Percentiles rank a stretch among this genome's conserved stretches.
Conservation (phyloP, 2,329 filamentous ascomycete species). For the Xylaria sp. region DNA sequence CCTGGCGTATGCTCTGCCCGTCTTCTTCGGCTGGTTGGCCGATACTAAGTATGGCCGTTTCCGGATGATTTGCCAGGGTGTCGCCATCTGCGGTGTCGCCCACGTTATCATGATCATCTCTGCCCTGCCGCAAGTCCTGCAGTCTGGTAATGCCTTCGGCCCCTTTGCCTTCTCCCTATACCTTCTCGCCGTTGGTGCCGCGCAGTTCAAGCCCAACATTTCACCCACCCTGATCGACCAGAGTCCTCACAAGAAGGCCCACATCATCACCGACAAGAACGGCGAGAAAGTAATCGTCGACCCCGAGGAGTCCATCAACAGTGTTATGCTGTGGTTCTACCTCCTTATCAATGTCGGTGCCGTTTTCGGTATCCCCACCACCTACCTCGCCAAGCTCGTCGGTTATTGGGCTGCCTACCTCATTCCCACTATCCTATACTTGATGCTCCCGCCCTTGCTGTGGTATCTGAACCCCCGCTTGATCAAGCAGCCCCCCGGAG, state of each 20-base stretch:
- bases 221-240: constrained; percentile 73
- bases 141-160: constrained; percentile 54
- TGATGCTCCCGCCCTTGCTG: constrained; percentile 63
- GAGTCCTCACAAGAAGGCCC: constrained; percentile 60
- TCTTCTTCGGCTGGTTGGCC: constrained; percentile 49
- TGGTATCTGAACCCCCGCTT: constrained; percentile 63
- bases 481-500: constrained; percentile 62
- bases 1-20: constrained; percentile 53
- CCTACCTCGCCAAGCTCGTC: constrained; percentile 56
- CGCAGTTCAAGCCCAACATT: constrained; percentile 74
- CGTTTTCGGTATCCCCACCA: constrained; percentile 56
- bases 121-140: constrained; percentile 46
- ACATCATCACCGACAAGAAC: constrained; percentile 55
- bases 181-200: constrained; percentile 64
- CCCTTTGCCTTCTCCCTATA: constrained; percentile 67
- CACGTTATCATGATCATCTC: constrained; percentile 45
- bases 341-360: constrained; percentile 59
- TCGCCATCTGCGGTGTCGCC: constrained; percentile 43
- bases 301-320: constrained; percentile 65
- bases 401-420: constrained; percentile 56
- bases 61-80: constrained; percentile 42
- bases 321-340: constrained; percentile 70
- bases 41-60: constrained; percentile 50
- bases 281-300: constrained; percentile 71
- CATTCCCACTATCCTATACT: constrained; percentile 58